Conservation (phyloP, 1,284 basidiomycete species). For the Phylloboletellus chloephorus region DNA sequence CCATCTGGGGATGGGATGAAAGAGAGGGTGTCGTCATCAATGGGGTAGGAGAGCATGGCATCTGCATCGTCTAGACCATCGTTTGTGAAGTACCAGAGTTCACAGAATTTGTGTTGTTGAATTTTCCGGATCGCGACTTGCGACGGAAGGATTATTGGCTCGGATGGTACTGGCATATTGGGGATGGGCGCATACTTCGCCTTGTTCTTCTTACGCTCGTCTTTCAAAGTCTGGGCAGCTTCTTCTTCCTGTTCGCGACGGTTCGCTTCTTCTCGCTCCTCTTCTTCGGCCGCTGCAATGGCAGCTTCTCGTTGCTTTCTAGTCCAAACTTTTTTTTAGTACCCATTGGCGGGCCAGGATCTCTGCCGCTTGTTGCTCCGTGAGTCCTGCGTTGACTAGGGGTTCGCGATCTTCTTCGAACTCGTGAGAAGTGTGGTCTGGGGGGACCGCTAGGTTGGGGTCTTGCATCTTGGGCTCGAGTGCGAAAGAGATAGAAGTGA, state of each 20-base stretch:
- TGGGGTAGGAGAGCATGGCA: neutral
- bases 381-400: neutral
- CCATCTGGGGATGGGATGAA: neutral
- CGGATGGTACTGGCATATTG: neutral
- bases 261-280: neutral
- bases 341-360: neutral
- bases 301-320: neutral
- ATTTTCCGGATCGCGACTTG: neutral
- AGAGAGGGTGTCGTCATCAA: neutral
- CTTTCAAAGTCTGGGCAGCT: neutral
- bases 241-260: neutral
- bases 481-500: too few species aligned
- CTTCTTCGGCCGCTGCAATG: neutral
- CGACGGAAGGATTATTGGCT: neutral
- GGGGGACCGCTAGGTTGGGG: neutral
- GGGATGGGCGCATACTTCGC: neutral
- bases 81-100: constrained; percentile 1
- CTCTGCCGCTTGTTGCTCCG: neutral
- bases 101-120: neutral
- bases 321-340: neutral
- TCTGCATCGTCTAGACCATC: neutral
- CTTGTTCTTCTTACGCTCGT: neutral
- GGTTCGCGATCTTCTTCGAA: neutral
- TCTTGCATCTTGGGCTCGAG: too few species aligned
- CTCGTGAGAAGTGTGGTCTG: neutral